These are phyloP conservation scores for Diplotaxis tenuifolia DNA, from an alignment of 345 rosid species.

Conservation along the genomic window DNA sequence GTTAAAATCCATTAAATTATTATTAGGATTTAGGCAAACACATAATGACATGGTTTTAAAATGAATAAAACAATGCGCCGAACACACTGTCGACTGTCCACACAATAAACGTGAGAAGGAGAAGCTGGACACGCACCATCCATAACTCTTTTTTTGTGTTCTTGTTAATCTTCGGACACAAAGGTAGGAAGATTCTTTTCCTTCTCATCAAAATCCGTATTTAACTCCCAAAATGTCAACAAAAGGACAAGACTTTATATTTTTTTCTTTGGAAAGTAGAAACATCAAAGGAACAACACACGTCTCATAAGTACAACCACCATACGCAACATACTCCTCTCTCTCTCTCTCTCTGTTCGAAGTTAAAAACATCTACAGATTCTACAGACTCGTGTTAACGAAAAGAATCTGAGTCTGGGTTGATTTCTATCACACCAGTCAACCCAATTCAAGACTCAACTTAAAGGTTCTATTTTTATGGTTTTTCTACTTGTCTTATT, in stretches of 20 bases:
- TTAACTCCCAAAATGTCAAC: neutral
- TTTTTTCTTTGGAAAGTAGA: neutral
- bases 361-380: constrained; percentile 2
- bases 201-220: constrained; percentile 6
- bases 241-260: neutral
- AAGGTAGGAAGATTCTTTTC: constrained; percentile 15
- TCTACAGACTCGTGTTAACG: neutral
- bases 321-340: constrained; percentile 29
- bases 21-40: too few species aligned
- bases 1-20: too few species aligned
- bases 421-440: constrained; percentile 16
- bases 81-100: neutral
- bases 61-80: neutral
- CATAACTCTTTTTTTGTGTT: neutral
- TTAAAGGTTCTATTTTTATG: constrained; percentile 24
- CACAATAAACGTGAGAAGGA: constrained; percentile 34
- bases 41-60: too few species aligned
- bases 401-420: constrained; percentile 18
- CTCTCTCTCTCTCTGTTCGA: constrained; percentile 3
- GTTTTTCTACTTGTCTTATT: too few species aligned
- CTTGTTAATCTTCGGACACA: neutral
- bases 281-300: constrained; percentile 16
- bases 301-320: constrained; percentile 22
- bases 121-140: constrained; percentile 38
- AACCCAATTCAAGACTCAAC: constrained; percentile 22